Base-by-base conservation (phyloP, 129 eudicot genomes). In the Saussurea involucrata region DNA sequence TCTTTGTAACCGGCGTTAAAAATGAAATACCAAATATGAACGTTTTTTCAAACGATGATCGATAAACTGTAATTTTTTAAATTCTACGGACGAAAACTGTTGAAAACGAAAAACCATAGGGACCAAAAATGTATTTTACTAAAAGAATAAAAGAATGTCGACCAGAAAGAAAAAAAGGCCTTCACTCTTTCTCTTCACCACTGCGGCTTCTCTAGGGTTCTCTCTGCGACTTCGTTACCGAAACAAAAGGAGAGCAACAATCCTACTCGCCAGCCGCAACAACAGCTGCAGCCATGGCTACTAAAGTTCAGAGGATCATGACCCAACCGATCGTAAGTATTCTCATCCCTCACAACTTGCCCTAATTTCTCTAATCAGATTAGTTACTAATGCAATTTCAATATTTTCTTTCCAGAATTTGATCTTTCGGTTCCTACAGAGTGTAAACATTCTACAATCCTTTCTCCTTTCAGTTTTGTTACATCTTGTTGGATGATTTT, bases 261-360 rank as follows among this genome's bases (percentile, higher is more conserved):
- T 4, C 5, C 24, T 20, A n/a, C 21, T 13, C 6, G 63, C 64
- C 33, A 27, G 20, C 55, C 61, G 33, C 8, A 13, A 68, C 61
- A 53, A n/a, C 61, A 17, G 82, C n/a, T n/a, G n/a, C 85, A 88
- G 85, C 81, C 82, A 88, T 88, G 93, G 93, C 93, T 80, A 88
- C 93, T n/a, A 88, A 88, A 83, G 93, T 88, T 20, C 93, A 88
- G 81, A 61, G 93, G 80, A 88, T 88, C 67, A 88, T 88, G 93
- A 88, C 93, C 86, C 93, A 88, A 24, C 93, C 93, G 49, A 88
- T 88, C 25, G 91, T 87, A 87, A 13, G 9, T 37, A 5, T 65
- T 1, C 75, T 65, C 27, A 72, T 40, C 40, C 10, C 29, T 18
- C 53, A 25, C 37, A 32, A 10, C 24, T 64, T 34, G 61, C 61